Evolutionary conservation across 129 eudicot species (phyloP).

Genomic region (Saussurea involucrata): DNA sequence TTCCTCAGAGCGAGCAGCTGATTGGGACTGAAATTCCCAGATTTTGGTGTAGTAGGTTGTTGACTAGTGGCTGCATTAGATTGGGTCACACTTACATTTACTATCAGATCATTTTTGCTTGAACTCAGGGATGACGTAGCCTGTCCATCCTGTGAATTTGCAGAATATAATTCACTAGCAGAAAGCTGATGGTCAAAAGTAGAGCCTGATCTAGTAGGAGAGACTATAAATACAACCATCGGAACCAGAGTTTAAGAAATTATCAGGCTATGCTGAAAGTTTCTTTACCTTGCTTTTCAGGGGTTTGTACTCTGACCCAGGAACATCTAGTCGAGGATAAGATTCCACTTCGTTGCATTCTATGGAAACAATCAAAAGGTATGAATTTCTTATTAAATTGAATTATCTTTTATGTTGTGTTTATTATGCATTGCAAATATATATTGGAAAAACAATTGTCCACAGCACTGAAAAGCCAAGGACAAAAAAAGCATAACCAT

Average conservation of each 20-base stretch:
- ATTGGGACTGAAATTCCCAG: slow-evolving; percentile 44
- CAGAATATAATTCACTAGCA: slow-evolving; percentile 1
- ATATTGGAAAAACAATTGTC: background rate
- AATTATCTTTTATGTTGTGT: background rate
- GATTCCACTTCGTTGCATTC: slow-evolving; percentile 61
- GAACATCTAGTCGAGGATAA: slow-evolving; percentile 80
- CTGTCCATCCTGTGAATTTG: slow-evolving; percentile 47
- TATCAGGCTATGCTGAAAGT: background rate
- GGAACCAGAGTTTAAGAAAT: background rate
- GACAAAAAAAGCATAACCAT: background rate
- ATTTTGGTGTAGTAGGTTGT: slow-evolving; percentile 36
- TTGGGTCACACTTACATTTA: slow-evolving; percentile 34
- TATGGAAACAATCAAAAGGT: slow-evolving; percentile 24
- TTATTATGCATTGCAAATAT: background rate
- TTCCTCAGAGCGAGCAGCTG: slow-evolving; percentile 63
- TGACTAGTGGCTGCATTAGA: slow-evolving; percentile 37
- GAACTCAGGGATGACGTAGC: slow-evolving; percentile 26
- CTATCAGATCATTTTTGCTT: slow-evolving; percentile 21
- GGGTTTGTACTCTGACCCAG: slow-evolving; percentile 81
- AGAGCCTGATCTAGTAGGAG: slow-evolving; percentile 1
- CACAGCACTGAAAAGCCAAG: background rate
- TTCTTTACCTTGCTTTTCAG: slow-evolving; percentile 52
- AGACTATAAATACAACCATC: background rate
- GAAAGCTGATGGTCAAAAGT: background rate
- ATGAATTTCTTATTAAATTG: background rate